These are phyloP conservation scores for Rhizopogon salebrosus DNA, from an alignment of 768 basidiomycete genomes.

Conservation along the genomic window DNA sequence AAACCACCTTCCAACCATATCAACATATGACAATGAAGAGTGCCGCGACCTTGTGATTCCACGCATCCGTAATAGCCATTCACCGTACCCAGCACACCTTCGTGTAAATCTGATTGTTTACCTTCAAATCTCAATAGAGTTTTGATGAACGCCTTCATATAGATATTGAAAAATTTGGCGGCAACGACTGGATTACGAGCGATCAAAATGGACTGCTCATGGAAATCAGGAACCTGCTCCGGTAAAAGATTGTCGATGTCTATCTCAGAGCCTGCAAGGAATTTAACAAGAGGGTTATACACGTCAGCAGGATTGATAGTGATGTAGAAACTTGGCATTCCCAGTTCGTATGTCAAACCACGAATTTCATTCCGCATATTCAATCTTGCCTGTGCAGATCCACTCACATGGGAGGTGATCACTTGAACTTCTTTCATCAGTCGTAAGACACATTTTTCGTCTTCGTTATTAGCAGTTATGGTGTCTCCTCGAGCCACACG, in stretches of 20 bases:
- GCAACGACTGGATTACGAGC: constrained; percentile 36
- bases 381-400: constrained; percentile 23
- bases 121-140: constrained; percentile 21
- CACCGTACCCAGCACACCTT: constrained; percentile 28
- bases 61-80: constrained; percentile 36
- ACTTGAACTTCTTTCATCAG: constrained; percentile 20
- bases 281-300: constrained; percentile 36
- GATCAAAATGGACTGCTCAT: constrained; percentile 29
- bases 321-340: constrained; percentile 36
- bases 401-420: constrained; percentile 15
- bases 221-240: constrained; percentile 23
- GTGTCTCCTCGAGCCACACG: constrained; percentile 15
- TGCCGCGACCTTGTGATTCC: constrained; percentile 34
- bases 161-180: constrained; percentile 38
- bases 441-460: constrained; percentile 25
- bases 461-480: constrained; percentile 9
- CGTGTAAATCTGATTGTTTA: constrained; percentile 4
- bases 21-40: constrained; percentile 37
- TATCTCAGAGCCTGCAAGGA: constrained; percentile 32
- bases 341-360: constrained; percentile 27
- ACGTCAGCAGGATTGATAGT: constrained; percentile 42
- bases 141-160: constrained; percentile 31
- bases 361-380: constrained; percentile 34
- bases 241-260: constrained; percentile 27
- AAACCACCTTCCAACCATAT: constrained; percentile 33